Conservation (phyloP, 2,329 filamentous ascomycete species). For the Trichoderma breve region DNA sequence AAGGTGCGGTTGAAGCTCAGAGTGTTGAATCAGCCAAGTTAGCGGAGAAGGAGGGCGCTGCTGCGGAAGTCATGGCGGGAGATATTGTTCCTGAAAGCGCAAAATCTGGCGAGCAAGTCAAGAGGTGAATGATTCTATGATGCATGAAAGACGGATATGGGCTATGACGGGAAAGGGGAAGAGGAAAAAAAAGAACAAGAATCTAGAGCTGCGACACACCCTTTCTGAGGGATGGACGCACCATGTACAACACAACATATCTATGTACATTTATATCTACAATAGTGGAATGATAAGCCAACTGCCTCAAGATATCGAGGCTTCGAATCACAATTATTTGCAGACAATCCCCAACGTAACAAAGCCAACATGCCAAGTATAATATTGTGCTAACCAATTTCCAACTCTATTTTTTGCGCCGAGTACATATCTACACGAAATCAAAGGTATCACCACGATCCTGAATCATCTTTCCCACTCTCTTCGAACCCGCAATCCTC, state of each 20-base stretch:
- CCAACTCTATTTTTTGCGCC: background rate
- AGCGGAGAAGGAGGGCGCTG: slow-evolving; percentile 32
- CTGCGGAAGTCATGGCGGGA: slow-evolving; percentile 34
- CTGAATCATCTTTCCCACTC: slow-evolving; percentile 78
- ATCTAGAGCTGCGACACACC: background rate
- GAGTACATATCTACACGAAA: slow-evolving; percentile 60
- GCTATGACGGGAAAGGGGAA: background rate
- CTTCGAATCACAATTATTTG: background rate
- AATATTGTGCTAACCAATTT: background rate
- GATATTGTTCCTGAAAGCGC: slow-evolving; percentile 31
- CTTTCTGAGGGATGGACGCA: background rate
- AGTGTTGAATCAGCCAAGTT: slow-evolving; percentile 25
- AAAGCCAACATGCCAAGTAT: background rate
- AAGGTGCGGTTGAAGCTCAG: slow-evolving; percentile 17
- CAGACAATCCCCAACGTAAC: background rate
- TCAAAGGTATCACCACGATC: slow-evolving; percentile 91
- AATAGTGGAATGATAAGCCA: background rate
- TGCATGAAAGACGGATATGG: background rate
- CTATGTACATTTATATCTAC: slow-evolving; percentile 10
- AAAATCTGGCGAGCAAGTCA: slow-evolving; percentile 22
- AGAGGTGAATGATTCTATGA: slow-evolving; percentile 14
- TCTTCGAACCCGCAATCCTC: slow-evolving; percentile 76
- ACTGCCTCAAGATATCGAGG: background rate
- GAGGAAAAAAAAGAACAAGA: background rate
- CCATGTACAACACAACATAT: slow-evolving; percentile 20